These are phyloP conservation scores for Acanthamoeba triangularis DNA, from an alignment of 208 protist species.

Conservation along the genomic window DNA sequence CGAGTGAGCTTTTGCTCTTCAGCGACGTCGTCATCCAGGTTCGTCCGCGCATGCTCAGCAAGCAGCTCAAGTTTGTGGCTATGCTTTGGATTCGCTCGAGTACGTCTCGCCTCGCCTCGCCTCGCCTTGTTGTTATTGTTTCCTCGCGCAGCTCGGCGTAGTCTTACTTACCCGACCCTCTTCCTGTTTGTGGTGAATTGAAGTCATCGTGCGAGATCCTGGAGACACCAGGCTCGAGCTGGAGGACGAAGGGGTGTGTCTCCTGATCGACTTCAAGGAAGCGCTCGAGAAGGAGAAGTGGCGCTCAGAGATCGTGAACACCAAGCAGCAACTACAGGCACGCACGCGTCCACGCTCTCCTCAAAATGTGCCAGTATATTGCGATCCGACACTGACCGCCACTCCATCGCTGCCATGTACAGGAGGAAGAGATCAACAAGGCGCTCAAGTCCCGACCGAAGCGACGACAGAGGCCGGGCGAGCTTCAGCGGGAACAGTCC, in stretches of 20 bases:
- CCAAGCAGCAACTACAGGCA: slow-evolving; percentile 42
- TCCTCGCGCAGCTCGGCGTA: neutral
- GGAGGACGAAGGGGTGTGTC: slow-evolving; percentile 17
- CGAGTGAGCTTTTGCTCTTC: slow-evolving; percentile 26
- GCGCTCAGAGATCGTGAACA: neutral
- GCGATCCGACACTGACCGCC: no score
- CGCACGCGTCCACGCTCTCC: no score
- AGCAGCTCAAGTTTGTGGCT: slow-evolving; percentile 32
- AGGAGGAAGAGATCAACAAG: slow-evolving; percentile 41
- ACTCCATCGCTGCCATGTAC: neutral
- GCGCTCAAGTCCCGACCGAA: neutral
- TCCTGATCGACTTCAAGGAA: slow-evolving; percentile 40
- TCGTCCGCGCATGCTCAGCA: neutral
- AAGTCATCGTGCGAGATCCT: slow-evolving; percentile 35
- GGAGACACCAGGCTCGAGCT: slow-evolving; percentile 6
- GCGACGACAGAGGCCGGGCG: neutral
- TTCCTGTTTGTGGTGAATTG: neutral
- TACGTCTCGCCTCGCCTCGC: slow-evolving; percentile 1
- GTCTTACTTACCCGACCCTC: no score
- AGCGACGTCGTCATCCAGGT: slow-evolving; percentile 29
- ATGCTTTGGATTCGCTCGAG: slow-evolving; percentile 15
- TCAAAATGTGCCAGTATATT: neutral
- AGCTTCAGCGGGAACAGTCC: neutral
- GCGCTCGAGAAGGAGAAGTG: slow-evolving; percentile 34
- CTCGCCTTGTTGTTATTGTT: neutral